A percentile compares a stretch with the other conserved stretches of the same genome.
These are phyloP conservation scores for Saposhnikovia divaricata DNA, from an alignment of 129 eudicot genomes.

Conservation along the genomic window DNA sequence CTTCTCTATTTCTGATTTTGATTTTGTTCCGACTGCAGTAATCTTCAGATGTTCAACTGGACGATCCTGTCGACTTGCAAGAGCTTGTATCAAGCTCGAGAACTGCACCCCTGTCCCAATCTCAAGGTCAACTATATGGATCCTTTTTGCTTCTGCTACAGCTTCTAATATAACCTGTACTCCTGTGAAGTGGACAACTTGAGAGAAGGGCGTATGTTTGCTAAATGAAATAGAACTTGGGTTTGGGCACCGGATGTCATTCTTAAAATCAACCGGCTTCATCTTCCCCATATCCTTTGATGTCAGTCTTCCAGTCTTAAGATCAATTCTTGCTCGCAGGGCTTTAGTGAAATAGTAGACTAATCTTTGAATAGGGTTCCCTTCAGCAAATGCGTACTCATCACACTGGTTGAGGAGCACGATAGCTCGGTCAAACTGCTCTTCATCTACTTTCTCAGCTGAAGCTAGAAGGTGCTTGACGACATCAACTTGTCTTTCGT, in stretches of 20 bases:
- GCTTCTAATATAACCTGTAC: slow-evolving; percentile 2
- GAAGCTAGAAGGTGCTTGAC: slow-evolving; percentile 36
- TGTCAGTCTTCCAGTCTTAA: not conserved
- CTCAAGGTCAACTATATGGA: slow-evolving; percentile 9
- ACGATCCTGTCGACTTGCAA: slow-evolving; percentile 6
- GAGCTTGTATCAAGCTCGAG: slow-evolving; percentile 17
- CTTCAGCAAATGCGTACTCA: not conserved
- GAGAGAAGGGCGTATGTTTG: not conserved
- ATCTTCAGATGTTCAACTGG: slow-evolving; percentile 20
- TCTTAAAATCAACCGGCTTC: not conserved
- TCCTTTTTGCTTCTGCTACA: slow-evolving; percentile 2
- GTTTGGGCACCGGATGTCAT: not conserved
- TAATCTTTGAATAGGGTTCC: slow-evolving; percentile 8
- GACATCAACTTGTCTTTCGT: slow-evolving; percentile 27
- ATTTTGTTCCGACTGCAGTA: slow-evolving; percentile 18
- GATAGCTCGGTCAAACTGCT: slow-evolving; percentile 13
- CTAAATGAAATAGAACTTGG: not conserved
- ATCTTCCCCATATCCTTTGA: not conserved
- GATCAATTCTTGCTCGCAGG: not conserved
- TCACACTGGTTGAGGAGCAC: slow-evolving; percentile 3
- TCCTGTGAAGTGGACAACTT: not conserved
- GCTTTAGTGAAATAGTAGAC: slow-evolving; percentile 6
- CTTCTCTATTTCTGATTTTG: slow-evolving; percentile 1
- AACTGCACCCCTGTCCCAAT: not conserved
- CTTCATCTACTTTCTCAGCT: slow-evolving; percentile 22